These are phyloP conservation scores for Lachnellula hyalina DNA, from an alignment of 2,329 filamentous ascomycete genomes.

Conservation along the genomic window DNA sequence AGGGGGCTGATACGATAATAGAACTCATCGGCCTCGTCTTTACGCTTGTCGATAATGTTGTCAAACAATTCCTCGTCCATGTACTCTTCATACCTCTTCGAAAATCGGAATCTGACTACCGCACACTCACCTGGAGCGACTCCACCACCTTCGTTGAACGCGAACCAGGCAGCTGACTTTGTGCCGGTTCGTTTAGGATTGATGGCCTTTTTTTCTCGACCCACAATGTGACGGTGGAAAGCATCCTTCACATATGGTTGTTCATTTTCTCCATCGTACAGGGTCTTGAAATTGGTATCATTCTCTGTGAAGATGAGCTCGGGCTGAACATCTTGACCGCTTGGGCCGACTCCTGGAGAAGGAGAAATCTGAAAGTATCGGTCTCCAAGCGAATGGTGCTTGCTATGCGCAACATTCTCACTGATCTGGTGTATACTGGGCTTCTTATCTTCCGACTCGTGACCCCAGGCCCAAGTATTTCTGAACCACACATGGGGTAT, in stretches of 20 bases:
- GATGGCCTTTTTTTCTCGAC: conserved; percentile 71
- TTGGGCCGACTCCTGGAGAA: conserved; percentile 76
- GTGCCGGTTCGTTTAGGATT: conserved; percentile 79
- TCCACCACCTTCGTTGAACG: conserved; percentile 84
- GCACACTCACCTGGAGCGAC: conserved; percentile 88
- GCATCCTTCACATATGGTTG: conserved; percentile 89
- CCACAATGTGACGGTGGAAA: conserved; percentile 83
- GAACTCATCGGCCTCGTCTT: conserved; percentile 91
- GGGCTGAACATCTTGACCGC: conserved; percentile 78
- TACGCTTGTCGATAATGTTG: conserved; percentile 78
- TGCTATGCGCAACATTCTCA: conserved; percentile 67
- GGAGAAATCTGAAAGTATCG: conserved; percentile 82
- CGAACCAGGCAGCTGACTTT: conserved; percentile 87
- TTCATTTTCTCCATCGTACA: conserved; percentile 76
- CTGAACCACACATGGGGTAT: conserved; percentile 94
- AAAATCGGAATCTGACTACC: conserved; percentile 87
- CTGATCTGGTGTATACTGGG: conserved; percentile 66
- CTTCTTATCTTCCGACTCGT: conserved; percentile 69
- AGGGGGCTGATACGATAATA: conserved; percentile 90
- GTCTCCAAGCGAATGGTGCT: conserved; percentile 74
- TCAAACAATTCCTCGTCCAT: conserved; percentile 92
- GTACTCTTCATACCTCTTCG: conserved; percentile 67
- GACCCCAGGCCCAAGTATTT: conserved; percentile 95
- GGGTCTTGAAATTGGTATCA: conserved; percentile 75
- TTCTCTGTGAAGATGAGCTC: conserved; percentile 91